A percentile compares a stretch with the other conserved stretches of the same genome.
phyloP scores from a whole-genome alignment of 2,329 filamentous ascomycete genomes.

The Grosmannia clavigera region DNA sequence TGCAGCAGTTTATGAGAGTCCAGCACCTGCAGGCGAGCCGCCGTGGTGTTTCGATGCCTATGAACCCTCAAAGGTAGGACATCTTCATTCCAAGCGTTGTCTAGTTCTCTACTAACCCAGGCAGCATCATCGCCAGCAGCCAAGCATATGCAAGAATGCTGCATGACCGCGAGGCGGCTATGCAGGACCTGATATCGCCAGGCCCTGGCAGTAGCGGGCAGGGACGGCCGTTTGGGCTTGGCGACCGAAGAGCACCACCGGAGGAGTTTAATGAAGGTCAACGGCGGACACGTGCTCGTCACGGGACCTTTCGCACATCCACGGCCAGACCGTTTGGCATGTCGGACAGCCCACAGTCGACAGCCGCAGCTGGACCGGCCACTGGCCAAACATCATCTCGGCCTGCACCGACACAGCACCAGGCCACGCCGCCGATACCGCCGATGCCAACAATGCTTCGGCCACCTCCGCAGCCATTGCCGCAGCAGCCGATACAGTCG shows the following conservation, averaged over 20 bases:
- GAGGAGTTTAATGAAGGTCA: slow-evolving; percentile 14
- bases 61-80: not conserved
- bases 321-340: not conserved
- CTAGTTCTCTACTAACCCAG: not conserved
- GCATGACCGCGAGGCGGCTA: not conserved
- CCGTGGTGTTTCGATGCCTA: not conserved
- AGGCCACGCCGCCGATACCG: not conserved
- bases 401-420: not conserved
- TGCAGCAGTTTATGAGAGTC: slow-evolving; percentile 1
- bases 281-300: slow-evolving; percentile 15
- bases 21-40: not conserved
- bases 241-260: slow-evolving; percentile 15
- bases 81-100: not conserved
- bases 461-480: not conserved
- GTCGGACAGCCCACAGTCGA: not conserved
- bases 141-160: not conserved
- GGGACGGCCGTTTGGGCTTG: slow-evolving; percentile 8
- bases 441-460: not conserved
- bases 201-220: not conserved
- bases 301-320: slow-evolving; percentile 10
- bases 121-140: not conserved
- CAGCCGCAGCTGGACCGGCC: not conserved
- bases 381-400: not conserved
- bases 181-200: not conserved
- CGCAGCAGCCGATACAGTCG: not conserved